Conservation (phyloP, 495 filamentous ascomycete genomes). For the Clohesyomyces aquaticus region DNA sequence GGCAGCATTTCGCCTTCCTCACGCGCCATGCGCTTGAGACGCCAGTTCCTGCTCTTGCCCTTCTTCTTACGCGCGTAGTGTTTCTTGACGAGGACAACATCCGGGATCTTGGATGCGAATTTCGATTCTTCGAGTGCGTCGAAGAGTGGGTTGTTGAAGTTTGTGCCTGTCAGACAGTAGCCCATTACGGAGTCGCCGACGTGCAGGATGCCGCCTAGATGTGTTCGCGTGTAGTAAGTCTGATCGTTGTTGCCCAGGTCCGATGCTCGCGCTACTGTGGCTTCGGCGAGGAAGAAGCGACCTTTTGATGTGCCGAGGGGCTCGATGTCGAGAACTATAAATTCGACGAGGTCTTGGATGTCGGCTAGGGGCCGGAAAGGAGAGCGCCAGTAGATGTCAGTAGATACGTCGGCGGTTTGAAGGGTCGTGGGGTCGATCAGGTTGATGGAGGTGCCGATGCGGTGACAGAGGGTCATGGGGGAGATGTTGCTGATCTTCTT, state of each 20-base stretch:
- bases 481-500: constrained; percentile 82
- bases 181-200: constrained; percentile 91
- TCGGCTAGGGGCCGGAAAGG: constrained; percentile 86
- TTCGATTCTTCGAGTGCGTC: constrained; percentile 75
- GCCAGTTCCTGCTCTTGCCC: constrained; percentile 83
- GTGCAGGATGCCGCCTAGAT: constrained; percentile 84
- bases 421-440: constrained; percentile 89
- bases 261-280: constrained; percentile 80
- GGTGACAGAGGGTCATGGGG: constrained; percentile 78
- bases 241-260: constrained; percentile 87
- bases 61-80: constrained; percentile 84
- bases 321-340: constrained; percentile 94
- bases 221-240: constrained; percentile 85
- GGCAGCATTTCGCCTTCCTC: constrained; percentile 82
- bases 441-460: constrained; percentile 87
- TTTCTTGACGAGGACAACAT: constrained; percentile 96
- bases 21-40: constrained; percentile 86
- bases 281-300: constrained; percentile 81
- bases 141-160: constrained; percentile 85
- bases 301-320: constrained; percentile 73
- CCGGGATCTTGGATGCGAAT: constrained; percentile 78
- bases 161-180: constrained; percentile 82
- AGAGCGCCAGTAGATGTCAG: constrained; percentile 80
- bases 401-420: constrained; percentile 81
- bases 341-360: constrained; percentile 83